Percentiles rank a stretch among this genome's conserved stretches.
Conservation (phyloP, 768 basidiomycete species). For the Termitomyces titanicus region DNA sequence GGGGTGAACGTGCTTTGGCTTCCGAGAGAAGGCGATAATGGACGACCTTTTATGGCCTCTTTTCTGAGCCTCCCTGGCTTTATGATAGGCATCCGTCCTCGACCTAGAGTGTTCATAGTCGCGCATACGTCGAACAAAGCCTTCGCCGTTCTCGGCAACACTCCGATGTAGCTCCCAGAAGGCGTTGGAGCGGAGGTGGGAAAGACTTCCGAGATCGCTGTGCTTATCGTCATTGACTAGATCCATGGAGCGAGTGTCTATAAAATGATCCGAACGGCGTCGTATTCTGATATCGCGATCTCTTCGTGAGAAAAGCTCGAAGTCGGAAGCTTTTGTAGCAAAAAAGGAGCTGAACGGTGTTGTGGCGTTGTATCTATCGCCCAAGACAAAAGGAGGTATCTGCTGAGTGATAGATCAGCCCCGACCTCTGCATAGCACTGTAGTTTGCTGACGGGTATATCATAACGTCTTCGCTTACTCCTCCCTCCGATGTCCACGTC, state of each 20-base stretch:
- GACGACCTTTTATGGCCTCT: constrained; percentile 39
- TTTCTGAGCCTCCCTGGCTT: constrained; percentile 35
- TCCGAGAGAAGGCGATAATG: constrained; percentile 14
- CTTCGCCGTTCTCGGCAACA: constrained; percentile 61
- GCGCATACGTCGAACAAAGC: constrained; percentile 69
- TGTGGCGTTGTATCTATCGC: constrained; percentile 13
- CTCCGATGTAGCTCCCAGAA: constrained; percentile 64
- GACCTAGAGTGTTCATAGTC: constrained; percentile 60
- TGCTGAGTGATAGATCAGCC: constrained; percentile 13
- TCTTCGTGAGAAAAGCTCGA: constrained; percentile 35
- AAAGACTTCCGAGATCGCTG: constrained; percentile 28
- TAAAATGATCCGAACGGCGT: constrained; percentile 14
- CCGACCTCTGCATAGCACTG: not conserved
- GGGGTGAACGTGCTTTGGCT: constrained; percentile 18
- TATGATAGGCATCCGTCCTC: constrained; percentile 31
- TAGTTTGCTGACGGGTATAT: constrained; percentile 37
- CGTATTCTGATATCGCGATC: constrained; percentile 12
- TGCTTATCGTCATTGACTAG: constrained; percentile 12
- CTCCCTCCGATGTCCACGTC: constrained; percentile 51
- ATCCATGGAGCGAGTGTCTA: constrained; percentile 12
- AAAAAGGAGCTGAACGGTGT: constrained; percentile 27
- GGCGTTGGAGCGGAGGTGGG: constrained; percentile 54
- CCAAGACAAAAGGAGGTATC: constrained; percentile 11
- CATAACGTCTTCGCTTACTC: constrained; percentile 51
- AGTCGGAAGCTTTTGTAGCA: constrained; percentile 47